Percentiles rank a stretch among this genome's conserved stretches.
These are phyloP conservation scores for Lactarius akahatsu DNA, from an alignment of 768 basidiomycete genomes.

Conservation along the genomic window DNA sequence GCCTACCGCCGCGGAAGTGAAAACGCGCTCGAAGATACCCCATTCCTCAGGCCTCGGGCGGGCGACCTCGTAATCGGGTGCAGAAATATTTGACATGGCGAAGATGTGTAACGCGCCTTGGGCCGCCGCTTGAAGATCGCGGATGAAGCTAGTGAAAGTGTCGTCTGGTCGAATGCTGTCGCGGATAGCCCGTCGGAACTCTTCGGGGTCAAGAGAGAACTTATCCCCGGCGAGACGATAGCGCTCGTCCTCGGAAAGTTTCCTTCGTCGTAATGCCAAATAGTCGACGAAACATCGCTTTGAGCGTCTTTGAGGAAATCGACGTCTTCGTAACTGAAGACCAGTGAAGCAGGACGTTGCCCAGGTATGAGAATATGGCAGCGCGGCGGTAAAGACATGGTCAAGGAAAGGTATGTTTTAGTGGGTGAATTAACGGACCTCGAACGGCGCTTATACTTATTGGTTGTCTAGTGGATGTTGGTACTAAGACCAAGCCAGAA, in stretches of 20 bases:
- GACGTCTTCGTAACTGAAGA: constrained; percentile 44
- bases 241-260: no score
- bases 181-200: constrained; percentile 48
- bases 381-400: constrained; percentile 21
- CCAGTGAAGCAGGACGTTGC: constrained; percentile 59
- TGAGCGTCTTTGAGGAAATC: constrained; percentile 44
- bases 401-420: no score
- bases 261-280: constrained; percentile 54
- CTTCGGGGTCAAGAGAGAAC: constrained; percentile 40
- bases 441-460: no score
- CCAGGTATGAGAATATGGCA: constrained; percentile 43
- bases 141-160: constrained; percentile 47
- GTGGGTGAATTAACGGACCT: no score
- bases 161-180: constrained; percentile 48
- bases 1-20: constrained; percentile 51
- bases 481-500: background rate
- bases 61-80: constrained; percentile 49
- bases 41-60: constrained; percentile 47
- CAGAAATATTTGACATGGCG: constrained; percentile 61
- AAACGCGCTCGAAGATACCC: constrained; percentile 49
- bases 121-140: constrained; percentile 44
- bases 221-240: constrained; percentile 43
- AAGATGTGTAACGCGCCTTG: constrained; percentile 43
- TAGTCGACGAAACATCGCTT: constrained; percentile 42
- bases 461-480: no score